These are phyloP conservation scores for Leccinum griseonigrum DNA, from an alignment of 1,284 basidiomycete species.

Conservation along the genomic window DNA sequence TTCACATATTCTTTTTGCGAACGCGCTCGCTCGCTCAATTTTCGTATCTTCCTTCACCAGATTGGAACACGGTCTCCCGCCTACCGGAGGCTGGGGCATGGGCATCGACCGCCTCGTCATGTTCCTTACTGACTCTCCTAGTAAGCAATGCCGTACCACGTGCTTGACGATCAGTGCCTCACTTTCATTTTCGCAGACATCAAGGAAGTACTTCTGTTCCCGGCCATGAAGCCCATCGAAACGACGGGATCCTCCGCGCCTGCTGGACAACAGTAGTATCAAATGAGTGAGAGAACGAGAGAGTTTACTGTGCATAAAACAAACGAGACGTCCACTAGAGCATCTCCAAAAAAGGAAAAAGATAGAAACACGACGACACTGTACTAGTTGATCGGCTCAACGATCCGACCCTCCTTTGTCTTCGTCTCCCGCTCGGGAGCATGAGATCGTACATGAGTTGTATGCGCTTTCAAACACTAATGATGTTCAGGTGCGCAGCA, in stretches of 20 bases:
- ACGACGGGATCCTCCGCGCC: conserved; percentile 34
- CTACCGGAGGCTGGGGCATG: conserved; percentile 96
- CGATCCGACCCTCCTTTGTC: neutral
- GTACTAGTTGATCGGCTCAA: neutral
- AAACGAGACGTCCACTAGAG: neutral
- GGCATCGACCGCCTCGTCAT: conserved; percentile 94
- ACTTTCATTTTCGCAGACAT: conserved; percentile 54
- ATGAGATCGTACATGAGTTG: neutral
- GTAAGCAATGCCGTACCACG: conserved; percentile 45
- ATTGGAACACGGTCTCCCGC: conserved; percentile 95
- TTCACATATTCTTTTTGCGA: neutral
- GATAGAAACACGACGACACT: neutral
- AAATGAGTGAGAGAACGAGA: neutral
- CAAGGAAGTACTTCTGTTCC: conserved; percentile 89
- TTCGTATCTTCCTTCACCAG: conserved; percentile 37
- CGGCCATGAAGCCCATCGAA: conserved; percentile 84
- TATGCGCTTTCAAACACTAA: neutral
- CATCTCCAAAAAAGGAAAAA: neutral
- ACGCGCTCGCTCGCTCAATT: neutral
- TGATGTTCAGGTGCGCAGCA: conserved; percentile 7
- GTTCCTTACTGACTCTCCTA: conserved; percentile 92
- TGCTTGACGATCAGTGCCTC: neutral
- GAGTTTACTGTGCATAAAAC: neutral
- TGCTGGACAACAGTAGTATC: conserved; percentile 17
- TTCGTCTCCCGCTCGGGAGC: neutral